phyloP scores from a whole-genome alignment of 2,329 filamentous ascomycete genomes.

The Exophiala viscosa region DNA sequence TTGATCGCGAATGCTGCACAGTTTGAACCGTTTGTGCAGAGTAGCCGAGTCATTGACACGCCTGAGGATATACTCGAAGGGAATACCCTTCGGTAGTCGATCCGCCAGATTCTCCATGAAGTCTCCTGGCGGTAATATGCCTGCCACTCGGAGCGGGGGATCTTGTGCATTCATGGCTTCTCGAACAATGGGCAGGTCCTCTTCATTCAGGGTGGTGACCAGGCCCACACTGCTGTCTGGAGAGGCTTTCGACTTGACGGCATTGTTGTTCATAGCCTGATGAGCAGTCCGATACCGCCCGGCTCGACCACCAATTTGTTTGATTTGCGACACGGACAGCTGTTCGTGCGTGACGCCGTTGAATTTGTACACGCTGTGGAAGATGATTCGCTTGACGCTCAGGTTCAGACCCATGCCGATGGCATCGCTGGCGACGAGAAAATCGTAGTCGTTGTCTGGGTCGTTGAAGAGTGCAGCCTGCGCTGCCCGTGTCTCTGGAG shows the following conservation, averaged over 20 bases:
- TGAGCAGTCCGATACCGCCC: constrained; percentile 76
- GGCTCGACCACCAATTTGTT: constrained; percentile 91
- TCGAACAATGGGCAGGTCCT: constrained; percentile 63
- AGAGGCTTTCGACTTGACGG: constrained; percentile 2
- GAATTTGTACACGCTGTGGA: constrained; percentile 73
- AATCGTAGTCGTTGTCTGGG: constrained; percentile 92
- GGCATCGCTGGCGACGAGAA: constrained; percentile 86
- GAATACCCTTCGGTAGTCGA: constrained; percentile 76
- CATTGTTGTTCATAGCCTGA: constrained; percentile 42
- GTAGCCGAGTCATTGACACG: constrained; percentile 67
- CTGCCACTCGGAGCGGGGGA: constrained; percentile 65
- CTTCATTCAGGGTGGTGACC: constrained; percentile 72
- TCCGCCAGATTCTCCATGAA: constrained; percentile 72
- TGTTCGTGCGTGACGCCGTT: constrained; percentile 57
- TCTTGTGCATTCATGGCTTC: constrained; percentile 62
- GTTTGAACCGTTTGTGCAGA: constrained; percentile 63
- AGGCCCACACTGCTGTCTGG: constrained; percentile 54
- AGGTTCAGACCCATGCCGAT: constrained; percentile 97
- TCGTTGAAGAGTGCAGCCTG: constrained; percentile 95
- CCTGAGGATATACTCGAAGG: constrained; percentile 76
- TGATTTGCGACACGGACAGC: constrained; percentile 73
- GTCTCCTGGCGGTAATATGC: constrained; percentile 67
- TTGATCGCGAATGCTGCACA: constrained; percentile 63
- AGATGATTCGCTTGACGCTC: constrained; percentile 81
- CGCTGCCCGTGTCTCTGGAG: constrained; percentile 85